Percentiles rank a stretch among this genome's conserved stretches.
phyloP scores from a whole-genome alignment of 2,329 filamentous ascomycete genomes.

The Ophiostoma perfectum region DNA sequence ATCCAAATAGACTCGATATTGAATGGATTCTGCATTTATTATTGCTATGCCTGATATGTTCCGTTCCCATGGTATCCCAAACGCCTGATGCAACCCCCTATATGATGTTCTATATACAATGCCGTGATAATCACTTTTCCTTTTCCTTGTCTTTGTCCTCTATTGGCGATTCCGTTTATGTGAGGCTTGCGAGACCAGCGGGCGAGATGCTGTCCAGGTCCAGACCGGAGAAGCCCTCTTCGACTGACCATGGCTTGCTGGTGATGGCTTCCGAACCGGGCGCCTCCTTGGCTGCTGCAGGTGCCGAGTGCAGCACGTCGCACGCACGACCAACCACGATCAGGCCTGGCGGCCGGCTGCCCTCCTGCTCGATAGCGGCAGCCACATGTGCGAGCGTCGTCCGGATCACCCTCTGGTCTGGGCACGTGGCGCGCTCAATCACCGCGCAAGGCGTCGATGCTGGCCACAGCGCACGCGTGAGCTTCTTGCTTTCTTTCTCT shows the following conservation, averaged over 20 bases:
- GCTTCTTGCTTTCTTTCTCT: slow-evolving; percentile 28
- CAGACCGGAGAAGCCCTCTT: slow-evolving; percentile 26
- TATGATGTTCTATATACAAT: slow-evolving; percentile 1
- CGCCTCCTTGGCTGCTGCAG: not conserved
- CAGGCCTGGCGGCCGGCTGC: slow-evolving; percentile 80
- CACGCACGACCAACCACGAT: slow-evolving; percentile 82
- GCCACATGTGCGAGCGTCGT: slow-evolving; percentile 76
- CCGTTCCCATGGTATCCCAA: slow-evolving; percentile 13
- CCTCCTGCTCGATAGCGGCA: slow-evolving; percentile 79
- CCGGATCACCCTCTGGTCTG: slow-evolving; percentile 86
- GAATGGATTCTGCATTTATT: not conserved
- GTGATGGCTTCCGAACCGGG: not conserved
- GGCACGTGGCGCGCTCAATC: slow-evolving; percentile 86
- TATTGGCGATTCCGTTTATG: not conserved
- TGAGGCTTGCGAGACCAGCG: slow-evolving; percentile 14
- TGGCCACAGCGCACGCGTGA: slow-evolving; percentile 58
- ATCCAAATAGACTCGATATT: not conserved
- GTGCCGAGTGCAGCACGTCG: slow-evolving; percentile 59
- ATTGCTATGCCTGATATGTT: not conserved
- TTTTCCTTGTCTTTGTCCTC: not conserved
- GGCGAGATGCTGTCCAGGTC: slow-evolving; percentile 18
- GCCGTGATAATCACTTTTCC: not conserved
- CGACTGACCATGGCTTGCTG: slow-evolving; percentile 24
- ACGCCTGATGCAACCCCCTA: slow-evolving; percentile 12
- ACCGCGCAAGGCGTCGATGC: slow-evolving; percentile 80